These are phyloP conservation scores for Nepenthes gracilis DNA, from an alignment of 148 eudicot genomes.

Conservation along the genomic window DNA sequence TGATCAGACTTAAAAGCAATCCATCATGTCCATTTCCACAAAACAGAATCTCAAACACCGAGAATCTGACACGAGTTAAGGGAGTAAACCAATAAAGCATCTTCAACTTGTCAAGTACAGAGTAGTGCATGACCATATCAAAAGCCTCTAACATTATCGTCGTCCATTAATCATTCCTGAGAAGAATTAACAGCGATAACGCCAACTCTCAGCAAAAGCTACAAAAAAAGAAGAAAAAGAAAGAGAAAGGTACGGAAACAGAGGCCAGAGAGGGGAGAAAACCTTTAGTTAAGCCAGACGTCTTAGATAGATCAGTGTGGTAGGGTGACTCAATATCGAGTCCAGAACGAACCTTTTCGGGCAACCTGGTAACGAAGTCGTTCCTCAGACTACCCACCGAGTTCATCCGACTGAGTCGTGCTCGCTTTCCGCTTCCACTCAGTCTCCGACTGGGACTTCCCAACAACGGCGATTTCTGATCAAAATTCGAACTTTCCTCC, in stretches of 20 bases:
- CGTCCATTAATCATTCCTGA: not conserved
- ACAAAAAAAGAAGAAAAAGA: not conserved
- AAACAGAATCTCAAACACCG: too few species aligned
- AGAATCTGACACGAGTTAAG: too few species aligned
- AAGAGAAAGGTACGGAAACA: not conserved
- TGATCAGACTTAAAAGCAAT: too few species aligned
- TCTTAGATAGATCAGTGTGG: slow-evolving; percentile 30
- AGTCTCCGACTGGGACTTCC: slow-evolving; percentile 11
- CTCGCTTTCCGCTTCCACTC: slow-evolving; percentile 15
- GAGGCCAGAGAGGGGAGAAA: too few species aligned
- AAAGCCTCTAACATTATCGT: too few species aligned
- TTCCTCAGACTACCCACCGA: slow-evolving; percentile 52
- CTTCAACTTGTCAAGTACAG: too few species aligned
- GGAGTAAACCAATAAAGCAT: too few species aligned
- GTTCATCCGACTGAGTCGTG: slow-evolving; percentile 32
- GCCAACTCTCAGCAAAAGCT: too few species aligned
- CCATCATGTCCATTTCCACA: too few species aligned
- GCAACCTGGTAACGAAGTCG: slow-evolving; percentile 54
- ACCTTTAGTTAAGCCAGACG: slow-evolving; percentile 44
- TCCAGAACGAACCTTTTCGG: slow-evolving; percentile 49
- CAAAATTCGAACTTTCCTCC: slow-evolving; percentile 9
- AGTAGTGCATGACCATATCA: too few species aligned
- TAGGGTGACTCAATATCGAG: slow-evolving; percentile 41
- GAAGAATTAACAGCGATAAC: not conserved
- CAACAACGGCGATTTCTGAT: slow-evolving; percentile 20